Evolutionary conservation across 2,329 filamentous ascomycete species (phyloP), one percentile per base, ranked within the genome.

Genomic region (Phialocephala subalpina): DNA sequence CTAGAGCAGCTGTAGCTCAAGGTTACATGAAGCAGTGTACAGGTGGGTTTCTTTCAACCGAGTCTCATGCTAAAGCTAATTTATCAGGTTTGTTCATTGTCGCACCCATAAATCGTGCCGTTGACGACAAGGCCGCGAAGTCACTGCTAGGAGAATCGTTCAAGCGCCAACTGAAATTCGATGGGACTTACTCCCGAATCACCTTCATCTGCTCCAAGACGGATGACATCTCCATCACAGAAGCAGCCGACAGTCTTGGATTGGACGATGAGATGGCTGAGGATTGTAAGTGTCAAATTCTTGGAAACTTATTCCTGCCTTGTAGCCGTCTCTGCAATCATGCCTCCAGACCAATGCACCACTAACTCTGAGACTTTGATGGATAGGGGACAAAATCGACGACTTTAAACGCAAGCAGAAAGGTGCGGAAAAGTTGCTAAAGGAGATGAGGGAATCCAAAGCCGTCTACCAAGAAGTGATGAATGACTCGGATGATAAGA

Each of bases 121-220:
- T 90, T 1, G 84, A 89, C 67, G 84, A 88, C 69, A 87, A 87
- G 71, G 81, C 83, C 1, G 86, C 87, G 0, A 85, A 86, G 64
- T 81, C 79, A 0, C 77, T 90, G 1, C 77, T 90, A 8, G 86
- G 86, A 0, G 80, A 86, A 20, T 80, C 81, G 0, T 88, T 88
- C 77, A 86, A 84, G 70, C 79, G 83, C 0, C 87, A 90, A 69
- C 77, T 90, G 2, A 85, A 87, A 64, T 85, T 85, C 70, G 87
- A 90, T 65, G 84, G 85, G 1, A 81, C 78, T 0, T 86, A 86
- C 62, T 81, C 78, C 7, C 80, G 78, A 1, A 79, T 89, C 2
- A 88, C 85, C 0, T 90, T 90, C 66, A 85, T 90, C 16, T 90
- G 87, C 71, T 84, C 82, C 18, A 90, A 90, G 72, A 87, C 86